Evolutionary conservation across 129 eudicot genomes (phyloP).

Genomic region (Cynara cardunculus): DNA sequence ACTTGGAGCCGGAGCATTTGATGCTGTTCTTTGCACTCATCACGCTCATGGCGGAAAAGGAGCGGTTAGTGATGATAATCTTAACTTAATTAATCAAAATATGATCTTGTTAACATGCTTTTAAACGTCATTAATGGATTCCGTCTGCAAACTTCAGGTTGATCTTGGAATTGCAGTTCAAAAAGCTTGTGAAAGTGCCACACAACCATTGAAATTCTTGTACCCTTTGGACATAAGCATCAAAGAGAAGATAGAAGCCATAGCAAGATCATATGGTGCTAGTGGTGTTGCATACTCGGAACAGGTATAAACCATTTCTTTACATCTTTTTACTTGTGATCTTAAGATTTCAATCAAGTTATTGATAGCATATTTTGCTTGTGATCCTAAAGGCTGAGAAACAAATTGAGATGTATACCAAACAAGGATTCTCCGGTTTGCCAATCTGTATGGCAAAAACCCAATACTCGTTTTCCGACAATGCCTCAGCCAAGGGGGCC

Average conservation of each 20-base stretch:
- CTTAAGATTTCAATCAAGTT: neutral
- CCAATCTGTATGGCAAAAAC: slow-evolving; percentile 99
- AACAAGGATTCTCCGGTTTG: slow-evolving; percentile 79
- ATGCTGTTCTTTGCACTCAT: slow-evolving; percentile 93
- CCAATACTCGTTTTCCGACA: slow-evolving; percentile 87
- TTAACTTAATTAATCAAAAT: neutral
- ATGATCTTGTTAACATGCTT: neutral
- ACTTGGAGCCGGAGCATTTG: slow-evolving; percentile 90
- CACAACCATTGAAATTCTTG: slow-evolving; percentile 75
- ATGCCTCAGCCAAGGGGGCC: slow-evolving; percentile 82
- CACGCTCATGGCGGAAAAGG: slow-evolving; percentile 99
- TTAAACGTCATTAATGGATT: neutral
- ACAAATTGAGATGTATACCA: slow-evolving; percentile 88
- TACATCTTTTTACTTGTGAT: neutral
- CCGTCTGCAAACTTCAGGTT: slow-evolving; percentile 31
- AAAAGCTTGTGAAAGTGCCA: slow-evolving; percentile 83
- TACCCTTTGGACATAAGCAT: slow-evolving; percentile 82
- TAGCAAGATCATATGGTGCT: slow-evolving; percentile 94
- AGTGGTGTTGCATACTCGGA: slow-evolving; percentile 89
- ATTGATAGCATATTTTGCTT: neutral
- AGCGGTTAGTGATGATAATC: slow-evolving; percentile 64
- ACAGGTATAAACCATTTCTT: slow-evolving; percentile 46
- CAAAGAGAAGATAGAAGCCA: slow-evolving; percentile 91
- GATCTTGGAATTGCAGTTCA: slow-evolving; percentile 90
- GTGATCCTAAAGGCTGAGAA: slow-evolving; percentile 71